Base-by-base conservation (phyloP, 768 basidiomycete genomes). In the Nevesoporus exiguus region DNA sequence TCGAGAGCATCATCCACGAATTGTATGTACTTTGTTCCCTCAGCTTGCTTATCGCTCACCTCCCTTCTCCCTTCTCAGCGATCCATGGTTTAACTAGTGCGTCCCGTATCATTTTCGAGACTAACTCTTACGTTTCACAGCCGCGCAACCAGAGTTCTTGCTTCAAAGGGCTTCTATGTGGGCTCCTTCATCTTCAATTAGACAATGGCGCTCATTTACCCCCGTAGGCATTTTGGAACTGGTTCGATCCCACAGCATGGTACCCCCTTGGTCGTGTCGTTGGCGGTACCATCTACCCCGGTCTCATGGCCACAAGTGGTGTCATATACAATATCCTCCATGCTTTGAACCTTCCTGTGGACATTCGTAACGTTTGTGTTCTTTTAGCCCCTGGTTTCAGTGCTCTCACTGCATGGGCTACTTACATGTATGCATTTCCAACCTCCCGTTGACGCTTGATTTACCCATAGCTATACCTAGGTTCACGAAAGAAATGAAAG, bases 191-290 rank as follows among this genome's bases (percentile, higher is more conserved):
- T 45, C 19, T 6, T n/a, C 4, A 17, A 5, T 50, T 8, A n/a
- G 21, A 31, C 43, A 50, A 21, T 5, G 10, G 57, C 44, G 25
- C 50, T 62, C 40, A 61, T 41, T 49, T 41, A n/a, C 31, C 6
- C 51, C 15, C 8, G 7, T 58, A 97, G 93, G 96, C 90, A 85
- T 98, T 99, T 75, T 99, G 97, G 97, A 99, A 99, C 68, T 99
- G 97, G 97, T 99, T 99, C 69, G 97, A 99, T 73, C 95, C 95
- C 21, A 97, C 96, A 4, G 96, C 96, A 61, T 99, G 97, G 97
- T 98, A 99, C 65, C 97, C 97, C 11, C 84, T 99, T 0, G 97
- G 97, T 42, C 93, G 97, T 64, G 94, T 97, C 47, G 97, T 98
- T 41, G 97, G 97, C 49, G 96, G 96, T 47, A 99, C 97, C 14